These are phyloP conservation scores for Candida sojae DNA, from an alignment of 1,139 yeast genomes.

Conservation along the genomic window DNA sequence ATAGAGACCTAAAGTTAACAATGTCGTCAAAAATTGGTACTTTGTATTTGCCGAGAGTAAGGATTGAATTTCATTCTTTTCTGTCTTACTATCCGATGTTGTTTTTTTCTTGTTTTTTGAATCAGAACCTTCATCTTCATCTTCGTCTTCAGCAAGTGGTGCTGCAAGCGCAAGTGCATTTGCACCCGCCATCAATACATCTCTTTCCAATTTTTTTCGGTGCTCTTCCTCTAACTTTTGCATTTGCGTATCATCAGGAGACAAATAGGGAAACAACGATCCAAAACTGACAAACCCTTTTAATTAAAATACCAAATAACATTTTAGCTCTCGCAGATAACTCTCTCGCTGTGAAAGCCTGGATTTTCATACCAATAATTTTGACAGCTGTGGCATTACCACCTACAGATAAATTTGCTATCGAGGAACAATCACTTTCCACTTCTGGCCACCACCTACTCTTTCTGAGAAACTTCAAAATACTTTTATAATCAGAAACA, in stretches of 20 bases:
- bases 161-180: conserved; percentile 89
- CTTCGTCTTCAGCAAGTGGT: conserved; percentile 71
- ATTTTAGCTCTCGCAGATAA: conserved; percentile 49
- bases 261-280: conserved; percentile 56
- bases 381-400: conserved; percentile 65
- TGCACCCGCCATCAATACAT: conserved; percentile 65
- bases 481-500: conserved; percentile 45
- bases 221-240: conserved; percentile 44
- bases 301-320: conserved; percentile 58
- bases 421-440: conserved; percentile 30
- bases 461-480: conserved; percentile 47
- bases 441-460: conserved; percentile 69
- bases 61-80: conserved; percentile 2
- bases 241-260: conserved; percentile 48
- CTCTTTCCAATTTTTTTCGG: conserved; percentile 56
- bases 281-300: conserved; percentile 70
- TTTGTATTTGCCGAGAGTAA: conserved; percentile 24
- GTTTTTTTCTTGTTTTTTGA: conserved; percentile 9
- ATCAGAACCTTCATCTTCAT: conserved; percentile 23
- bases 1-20: conserved; percentile 64
- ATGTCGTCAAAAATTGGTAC: conserved; percentile 48
- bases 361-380: conserved; percentile 58
- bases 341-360: conserved; percentile 26
- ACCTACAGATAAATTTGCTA: conserved; percentile 54
- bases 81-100: conserved; percentile 15